Evolutionary conservation across 441 rosid genomes (phyloP).

Genomic region (Corymbia calophylla): DNA sequence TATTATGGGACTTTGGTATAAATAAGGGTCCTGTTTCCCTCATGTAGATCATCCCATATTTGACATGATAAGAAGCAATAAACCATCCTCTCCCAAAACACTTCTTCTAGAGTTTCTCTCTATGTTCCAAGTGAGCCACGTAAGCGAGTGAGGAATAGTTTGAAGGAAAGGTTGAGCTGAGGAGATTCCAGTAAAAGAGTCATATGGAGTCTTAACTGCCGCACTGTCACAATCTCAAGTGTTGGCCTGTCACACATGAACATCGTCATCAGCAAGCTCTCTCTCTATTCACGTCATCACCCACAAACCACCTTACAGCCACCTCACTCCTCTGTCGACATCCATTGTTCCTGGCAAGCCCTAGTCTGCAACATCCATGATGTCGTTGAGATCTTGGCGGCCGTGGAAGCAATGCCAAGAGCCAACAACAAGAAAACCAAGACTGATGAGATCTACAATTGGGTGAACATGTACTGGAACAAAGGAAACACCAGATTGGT

Average conservation of each 20-base stretch:
- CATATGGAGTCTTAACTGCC: not conserved
- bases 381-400: not conserved
- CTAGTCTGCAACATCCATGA: not conserved
- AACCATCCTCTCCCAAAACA: not conserved
- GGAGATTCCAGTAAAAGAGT: not conserved
- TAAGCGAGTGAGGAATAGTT: not conserved
- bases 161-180: not conserved
- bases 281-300: not conserved
- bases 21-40: not conserved
- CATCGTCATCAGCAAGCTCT: not conserved
- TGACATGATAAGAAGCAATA: not conserved
- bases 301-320: not conserved
- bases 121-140: not conserved
- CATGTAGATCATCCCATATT: not conserved
- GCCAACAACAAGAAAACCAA: not conserved
- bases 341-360: not conserved
- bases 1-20: not conserved
- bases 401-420: not conserved
- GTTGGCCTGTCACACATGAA: not conserved
- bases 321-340: not conserved
- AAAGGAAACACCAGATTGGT: rapidly evolving
- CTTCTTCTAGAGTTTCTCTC: not conserved
- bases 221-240: not conserved
- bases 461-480: not conserved
- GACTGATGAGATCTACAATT: not conserved